phyloP scores from a whole-genome alignment of 2,329 filamentous ascomycete species.

The Camptophora hylomeconis region DNA sequence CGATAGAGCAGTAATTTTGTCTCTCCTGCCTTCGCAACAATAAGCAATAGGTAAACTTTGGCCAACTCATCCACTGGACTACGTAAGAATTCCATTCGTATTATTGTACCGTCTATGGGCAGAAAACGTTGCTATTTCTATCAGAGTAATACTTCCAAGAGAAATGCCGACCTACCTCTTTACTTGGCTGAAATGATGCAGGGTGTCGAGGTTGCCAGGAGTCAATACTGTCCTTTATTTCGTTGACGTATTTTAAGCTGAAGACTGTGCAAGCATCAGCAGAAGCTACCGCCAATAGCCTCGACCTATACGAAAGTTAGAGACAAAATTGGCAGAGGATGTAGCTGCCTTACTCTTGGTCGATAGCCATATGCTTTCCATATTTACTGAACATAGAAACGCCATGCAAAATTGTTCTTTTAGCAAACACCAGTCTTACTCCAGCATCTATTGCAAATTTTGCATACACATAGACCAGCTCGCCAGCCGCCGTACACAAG shows the following conservation, averaged over 20 bases:
- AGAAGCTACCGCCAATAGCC: constrained; percentile 55
- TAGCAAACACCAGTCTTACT: constrained; percentile 49
- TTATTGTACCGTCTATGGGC: constrained; percentile 56
- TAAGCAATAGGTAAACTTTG: constrained; percentile 63
- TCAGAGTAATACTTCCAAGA: constrained; percentile 11
- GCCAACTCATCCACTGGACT: constrained; percentile 53
- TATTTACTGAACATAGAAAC: constrained; percentile 40
- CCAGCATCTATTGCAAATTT: constrained; percentile 29
- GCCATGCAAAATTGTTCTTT: constrained; percentile 46
- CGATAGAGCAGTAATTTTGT: constrained; percentile 38
- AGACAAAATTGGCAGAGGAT: background rate
- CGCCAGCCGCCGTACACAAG: constrained; percentile 59
- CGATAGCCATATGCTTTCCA: constrained; percentile 59
- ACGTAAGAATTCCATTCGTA: constrained; percentile 76
- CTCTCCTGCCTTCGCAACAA: constrained; percentile 26
- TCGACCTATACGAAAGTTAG: constrained; percentile 25
- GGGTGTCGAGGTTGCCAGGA: constrained; percentile 18
- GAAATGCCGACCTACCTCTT: constrained; percentile 29
- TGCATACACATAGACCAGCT: constrained; percentile 66
- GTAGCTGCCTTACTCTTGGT: constrained; percentile 50
- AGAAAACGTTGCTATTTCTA: constrained; percentile 33
- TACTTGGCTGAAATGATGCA: constrained; percentile 43
- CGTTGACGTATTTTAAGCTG: constrained; percentile 46
- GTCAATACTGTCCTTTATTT: constrained; percentile 34
- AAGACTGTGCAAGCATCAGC: constrained; percentile 61